phyloP scores from a whole-genome alignment of 768 basidiomycete genomes.

The Phanerochaete carnosa region DNA sequence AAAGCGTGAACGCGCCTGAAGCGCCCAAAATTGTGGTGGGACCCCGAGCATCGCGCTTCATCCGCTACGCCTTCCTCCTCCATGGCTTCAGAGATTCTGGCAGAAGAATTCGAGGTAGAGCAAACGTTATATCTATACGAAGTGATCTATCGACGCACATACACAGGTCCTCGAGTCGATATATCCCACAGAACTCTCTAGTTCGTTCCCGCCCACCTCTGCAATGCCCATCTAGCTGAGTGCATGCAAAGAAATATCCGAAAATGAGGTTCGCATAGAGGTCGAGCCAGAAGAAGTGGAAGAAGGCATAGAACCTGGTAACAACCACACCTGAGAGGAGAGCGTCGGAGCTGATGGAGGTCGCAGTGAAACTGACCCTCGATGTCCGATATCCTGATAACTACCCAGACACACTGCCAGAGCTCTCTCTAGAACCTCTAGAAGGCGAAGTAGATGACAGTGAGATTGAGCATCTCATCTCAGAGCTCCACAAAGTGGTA shows the following conservation, averaged over 20 bases:
- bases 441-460: constrained; percentile 59
- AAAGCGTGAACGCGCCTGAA: background rate
- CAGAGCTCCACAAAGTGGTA: constrained; percentile 56
- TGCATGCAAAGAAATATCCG: constrained; percentile 73
- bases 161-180: constrained; percentile 91
- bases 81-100: constrained; percentile 68
- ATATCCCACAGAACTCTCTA: constrained; percentile 89
- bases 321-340: constrained; percentile 20
- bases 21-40: background rate
- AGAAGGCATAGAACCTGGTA: constrained; percentile 44
- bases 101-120: constrained; percentile 88
- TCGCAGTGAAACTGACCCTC: constrained; percentile 69
- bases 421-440: constrained; percentile 59
- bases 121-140: background rate
- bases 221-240: constrained; percentile 39
- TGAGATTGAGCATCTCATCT: constrained; percentile 53
- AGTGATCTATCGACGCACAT: constrained; percentile 6
- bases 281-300: constrained; percentile 82
- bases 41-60: constrained; percentile 16
- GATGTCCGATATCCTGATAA: constrained; percentile 72
- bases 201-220: constrained; percentile 52
- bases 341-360: constrained; percentile 9
- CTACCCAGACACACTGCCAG: constrained; percentile 85
- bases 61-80: constrained; percentile 9
- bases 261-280: constrained; percentile 76